Evolutionary conservation across 2,329 filamentous ascomycete species (phyloP).

Genomic region (Nemania diffusa): DNA sequence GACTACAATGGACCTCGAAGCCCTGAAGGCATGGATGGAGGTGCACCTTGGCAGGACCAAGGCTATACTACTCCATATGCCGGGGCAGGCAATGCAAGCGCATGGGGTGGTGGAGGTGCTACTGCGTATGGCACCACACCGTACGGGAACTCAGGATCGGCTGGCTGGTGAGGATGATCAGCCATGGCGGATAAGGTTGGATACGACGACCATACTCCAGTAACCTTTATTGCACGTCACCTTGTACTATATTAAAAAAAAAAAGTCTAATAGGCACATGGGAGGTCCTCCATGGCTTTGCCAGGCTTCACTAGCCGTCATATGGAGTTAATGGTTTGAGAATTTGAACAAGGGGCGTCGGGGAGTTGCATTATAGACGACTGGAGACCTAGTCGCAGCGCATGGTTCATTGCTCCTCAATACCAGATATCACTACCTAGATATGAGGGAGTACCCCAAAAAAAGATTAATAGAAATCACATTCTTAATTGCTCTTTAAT

Average conservation of each 20-base stretch:
- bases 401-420: not conserved
- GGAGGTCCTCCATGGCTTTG: constrained; percentile 17
- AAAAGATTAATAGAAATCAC: constrained; percentile 4
- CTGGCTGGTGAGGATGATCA: constrained; percentile 57
- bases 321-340: constrained; percentile 39
- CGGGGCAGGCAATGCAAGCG: constrained; percentile 65
- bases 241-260: constrained; percentile 39
- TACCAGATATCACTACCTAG: constrained; percentile 1
- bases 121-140: constrained; percentile 57
- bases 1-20: constrained; percentile 73
- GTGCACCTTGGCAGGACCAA: constrained; percentile 67
- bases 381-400: not conserved
- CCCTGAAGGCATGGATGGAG: constrained; percentile 70
- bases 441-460: not conserved
- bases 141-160: constrained; percentile 62
- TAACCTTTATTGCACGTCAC: constrained; percentile 8
- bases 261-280: constrained; percentile 6
- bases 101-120: constrained; percentile 69
- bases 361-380: constrained; percentile 23
- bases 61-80: constrained; percentile 78
- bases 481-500: not conserved
- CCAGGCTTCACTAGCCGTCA: constrained; percentile 28
- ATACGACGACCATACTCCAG: constrained; percentile 34
- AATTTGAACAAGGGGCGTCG: constrained; percentile 24
- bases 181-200: constrained; percentile 1